Percentiles rank a stretch among this genome's conserved stretches.
Conservation (phyloP, 2,329 filamentous ascomycete genomes). For the Aspergillus brunneoviolaceus region DNA sequence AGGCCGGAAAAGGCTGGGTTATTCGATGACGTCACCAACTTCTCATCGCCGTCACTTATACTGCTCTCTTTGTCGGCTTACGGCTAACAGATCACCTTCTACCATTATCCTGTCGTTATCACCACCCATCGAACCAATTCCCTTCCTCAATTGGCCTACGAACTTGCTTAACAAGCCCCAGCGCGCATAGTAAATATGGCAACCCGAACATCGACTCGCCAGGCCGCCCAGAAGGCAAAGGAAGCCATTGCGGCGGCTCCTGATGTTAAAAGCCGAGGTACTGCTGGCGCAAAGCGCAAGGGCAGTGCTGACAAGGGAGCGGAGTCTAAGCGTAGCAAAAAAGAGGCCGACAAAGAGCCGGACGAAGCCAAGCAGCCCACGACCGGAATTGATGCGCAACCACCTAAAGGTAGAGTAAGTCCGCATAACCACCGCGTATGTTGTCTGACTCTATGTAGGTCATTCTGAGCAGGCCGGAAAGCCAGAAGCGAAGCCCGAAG, state of each 20-base stretch:
- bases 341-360: conserved; percentile 20
- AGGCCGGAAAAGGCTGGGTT: conserved; percentile 3
- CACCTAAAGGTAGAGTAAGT: conserved; percentile 6
- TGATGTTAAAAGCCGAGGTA: conserved; percentile 28
- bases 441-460: background rate
- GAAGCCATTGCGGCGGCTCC: conserved; percentile 38
- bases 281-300: conserved; percentile 43
- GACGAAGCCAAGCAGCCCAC: conserved; percentile 6
- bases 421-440: background rate
- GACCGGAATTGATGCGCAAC: conserved; percentile 16
- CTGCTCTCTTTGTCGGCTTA: background rate
- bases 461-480: background rate
- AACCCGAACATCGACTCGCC: conserved; percentile 42
- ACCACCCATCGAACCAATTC: background rate
- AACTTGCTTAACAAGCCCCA: background rate
- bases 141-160: background rate
- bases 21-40: conserved; percentile 36
- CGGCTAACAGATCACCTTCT: background rate
- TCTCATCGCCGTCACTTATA: conserved; percentile 17
- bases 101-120: background rate
- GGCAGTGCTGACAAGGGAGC: conserved; percentile 26
- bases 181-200: conserved; percentile 25
- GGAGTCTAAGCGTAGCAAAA: conserved; percentile 42
- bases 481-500: background rate
- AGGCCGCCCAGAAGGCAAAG: conserved; percentile 46